Percentiles rank a stretch among this genome's conserved stretches.
phyloP scores from a whole-genome alignment of 2,329 filamentous ascomycete genomes.

The Colletotrichum endophyticum region DNA sequence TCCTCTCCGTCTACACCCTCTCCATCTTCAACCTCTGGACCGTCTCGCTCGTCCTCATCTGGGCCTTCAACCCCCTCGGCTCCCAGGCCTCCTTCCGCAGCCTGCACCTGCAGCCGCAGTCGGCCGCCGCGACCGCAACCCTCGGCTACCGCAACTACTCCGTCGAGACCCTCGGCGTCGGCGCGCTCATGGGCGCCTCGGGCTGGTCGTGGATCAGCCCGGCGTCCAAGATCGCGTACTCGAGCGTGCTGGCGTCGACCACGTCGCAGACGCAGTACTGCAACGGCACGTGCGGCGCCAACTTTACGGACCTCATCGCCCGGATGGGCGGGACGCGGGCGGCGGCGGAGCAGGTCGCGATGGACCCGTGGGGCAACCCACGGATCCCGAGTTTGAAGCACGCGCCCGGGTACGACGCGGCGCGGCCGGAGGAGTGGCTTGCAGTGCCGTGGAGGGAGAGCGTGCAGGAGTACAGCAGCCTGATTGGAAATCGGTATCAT shows the following conservation, averaged over 20 bases:
- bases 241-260: not conserved
- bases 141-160: not conserved
- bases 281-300: not conserved
- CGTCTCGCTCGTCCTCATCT: not conserved
- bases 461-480: not conserved
- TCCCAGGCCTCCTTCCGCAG: not conserved
- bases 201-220: not conserved
- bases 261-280: not conserved
- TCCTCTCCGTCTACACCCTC: not conserved
- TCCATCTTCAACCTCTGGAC: not conserved
- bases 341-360: not conserved
- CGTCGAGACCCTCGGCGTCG: not conserved
- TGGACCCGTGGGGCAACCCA: not conserved
- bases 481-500: not conserved
- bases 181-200: not conserved
- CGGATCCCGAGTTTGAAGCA: not conserved
- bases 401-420: not conserved
- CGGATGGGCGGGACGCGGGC: not conserved
- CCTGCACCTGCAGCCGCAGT: not conserved
- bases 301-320: not conserved
- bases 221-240: not conserved
- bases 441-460: not conserved
- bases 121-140: accelerated
- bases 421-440: not conserved
- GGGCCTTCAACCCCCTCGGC: not conserved